phyloP scores from a whole-genome alignment of 2,329 filamentous ascomycete genomes.

The Ophiostoma sp. region DNA sequence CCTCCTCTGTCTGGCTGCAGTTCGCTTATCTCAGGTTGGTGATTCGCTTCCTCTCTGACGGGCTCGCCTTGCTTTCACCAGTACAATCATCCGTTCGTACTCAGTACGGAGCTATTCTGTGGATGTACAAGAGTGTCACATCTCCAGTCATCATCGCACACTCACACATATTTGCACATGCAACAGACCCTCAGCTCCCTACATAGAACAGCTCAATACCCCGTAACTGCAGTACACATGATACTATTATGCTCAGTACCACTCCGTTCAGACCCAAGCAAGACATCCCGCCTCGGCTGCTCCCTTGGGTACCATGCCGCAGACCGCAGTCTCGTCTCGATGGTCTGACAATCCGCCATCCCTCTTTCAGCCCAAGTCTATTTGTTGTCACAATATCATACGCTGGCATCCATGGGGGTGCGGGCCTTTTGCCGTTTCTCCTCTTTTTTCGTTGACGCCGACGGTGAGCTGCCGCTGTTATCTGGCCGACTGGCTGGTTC shows the following conservation, averaged over 20 bases:
- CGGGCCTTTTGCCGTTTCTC: not conserved
- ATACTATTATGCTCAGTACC: not conserved
- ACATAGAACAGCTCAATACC: not conserved
- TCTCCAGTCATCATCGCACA: not conserved
- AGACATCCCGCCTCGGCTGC: constrained; percentile 8
- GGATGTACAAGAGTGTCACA: no score
- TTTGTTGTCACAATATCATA: constrained; percentile 10
- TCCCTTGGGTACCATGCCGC: constrained; percentile 4
- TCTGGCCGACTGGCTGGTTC: not conserved
- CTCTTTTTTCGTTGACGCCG: constrained; percentile 2
- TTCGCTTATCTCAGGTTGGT: constrained; percentile 20
- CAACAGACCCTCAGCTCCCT: not conserved
- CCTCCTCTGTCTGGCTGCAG: constrained; percentile 7
- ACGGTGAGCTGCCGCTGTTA: not conserved
- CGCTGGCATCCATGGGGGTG: not conserved
- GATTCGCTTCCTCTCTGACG: constrained; percentile 8
- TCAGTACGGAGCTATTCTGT: not conserved
- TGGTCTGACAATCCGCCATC: not conserved
- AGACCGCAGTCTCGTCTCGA: not conserved
- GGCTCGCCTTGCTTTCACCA: not conserved
- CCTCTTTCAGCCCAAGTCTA: constrained; percentile 5
- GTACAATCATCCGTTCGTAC: not conserved
- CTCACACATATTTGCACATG: not conserved
- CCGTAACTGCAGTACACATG: not conserved
- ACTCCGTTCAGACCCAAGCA: not conserved